Evolutionary conservation across 306 rosid genomes (phyloP).

Genomic region (Medicago arabica): DNA sequence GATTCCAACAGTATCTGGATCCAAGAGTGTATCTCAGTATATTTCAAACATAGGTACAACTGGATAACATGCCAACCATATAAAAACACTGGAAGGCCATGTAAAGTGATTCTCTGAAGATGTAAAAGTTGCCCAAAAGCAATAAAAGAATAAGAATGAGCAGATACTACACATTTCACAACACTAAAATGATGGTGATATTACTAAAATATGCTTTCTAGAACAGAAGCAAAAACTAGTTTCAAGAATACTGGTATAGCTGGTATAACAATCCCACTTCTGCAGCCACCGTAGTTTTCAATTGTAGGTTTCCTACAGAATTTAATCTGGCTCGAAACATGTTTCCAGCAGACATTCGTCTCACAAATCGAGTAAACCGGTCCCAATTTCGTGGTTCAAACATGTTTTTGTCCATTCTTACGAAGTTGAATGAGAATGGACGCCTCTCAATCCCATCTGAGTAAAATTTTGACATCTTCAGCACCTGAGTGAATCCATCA

Average conservation of each 20-base stretch:
- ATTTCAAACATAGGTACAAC: constrained; percentile 40
- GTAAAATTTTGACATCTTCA: constrained; percentile 75
- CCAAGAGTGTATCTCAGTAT: constrained; percentile 28
- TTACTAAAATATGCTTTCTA: constrained; percentile 36
- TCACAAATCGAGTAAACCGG: constrained; percentile 82
- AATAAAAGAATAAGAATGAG: constrained; percentile 54
- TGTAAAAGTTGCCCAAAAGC: constrained; percentile 43
- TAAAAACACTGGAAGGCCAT: constrained; percentile 65
- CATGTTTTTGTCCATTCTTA: constrained; percentile 81
- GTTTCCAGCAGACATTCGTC: constrained; percentile 70
- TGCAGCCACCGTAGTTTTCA: constrained; percentile 51
- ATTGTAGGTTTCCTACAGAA: constrained; percentile 50
- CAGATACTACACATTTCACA: constrained; percentile 57
- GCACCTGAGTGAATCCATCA: constrained; percentile 62
- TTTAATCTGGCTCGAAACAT: constrained; percentile 81
- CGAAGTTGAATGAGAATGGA: constrained; percentile 80
- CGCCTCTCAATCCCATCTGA: constrained; percentile 74
- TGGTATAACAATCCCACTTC: constrained; percentile 60
- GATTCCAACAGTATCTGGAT: constrained; percentile 28
- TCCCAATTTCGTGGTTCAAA: constrained; percentile 75
- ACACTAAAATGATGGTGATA: constrained; percentile 34
- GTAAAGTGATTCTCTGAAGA: constrained; percentile 46
- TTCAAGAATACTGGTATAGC: constrained; percentile 60
- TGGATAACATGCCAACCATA: constrained; percentile 56
- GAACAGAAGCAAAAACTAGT: constrained; percentile 15